phyloP scores from a whole-genome alignment of 139 green algal genomes.

The Nannochloris sp. region DNA sequence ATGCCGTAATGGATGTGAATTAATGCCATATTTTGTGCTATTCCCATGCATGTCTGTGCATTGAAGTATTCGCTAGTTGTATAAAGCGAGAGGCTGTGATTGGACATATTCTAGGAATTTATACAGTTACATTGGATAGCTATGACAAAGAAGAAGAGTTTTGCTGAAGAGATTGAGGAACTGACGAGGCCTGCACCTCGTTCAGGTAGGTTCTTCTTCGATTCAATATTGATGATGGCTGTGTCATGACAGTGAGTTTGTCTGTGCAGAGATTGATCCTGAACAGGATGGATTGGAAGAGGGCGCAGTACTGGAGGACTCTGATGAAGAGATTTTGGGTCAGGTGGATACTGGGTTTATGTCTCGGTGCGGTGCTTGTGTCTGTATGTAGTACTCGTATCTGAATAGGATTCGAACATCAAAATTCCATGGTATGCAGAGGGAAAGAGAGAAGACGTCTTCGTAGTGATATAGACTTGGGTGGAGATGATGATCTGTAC shows the following conservation, averaged over 20 bases:
- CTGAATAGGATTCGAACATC: neutral
- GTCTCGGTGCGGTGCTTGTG: neutral
- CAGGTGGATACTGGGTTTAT: neutral
- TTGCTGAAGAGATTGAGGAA: constrained; percentile 34
- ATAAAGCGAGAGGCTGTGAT: neutral
- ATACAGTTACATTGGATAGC: neutral
- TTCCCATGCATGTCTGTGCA: too few relatives aligned
- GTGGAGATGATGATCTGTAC: constrained; percentile 13
- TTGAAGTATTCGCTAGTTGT: too few relatives aligned
- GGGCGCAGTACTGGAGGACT: constrained; percentile 18
- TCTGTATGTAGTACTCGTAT: neutral
- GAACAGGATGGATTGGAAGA: constrained; percentile 22
- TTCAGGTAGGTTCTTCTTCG: constrained; percentile 12
- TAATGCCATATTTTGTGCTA: too few relatives aligned
- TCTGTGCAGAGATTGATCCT: constrained; percentile 26
- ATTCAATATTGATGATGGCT: too few relatives aligned
- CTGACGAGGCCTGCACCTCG: constrained; percentile 21
- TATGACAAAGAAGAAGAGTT: constrained; percentile 14
- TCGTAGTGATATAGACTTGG: constrained; percentile 6
- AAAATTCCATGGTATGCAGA: constrained; percentile 5
- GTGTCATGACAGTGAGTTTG: too few relatives aligned
- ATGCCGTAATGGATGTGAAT: too few relatives aligned
- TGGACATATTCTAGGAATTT: neutral
- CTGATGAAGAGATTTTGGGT: constrained; percentile 25
- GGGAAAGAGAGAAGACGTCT: neutral